Evolutionary conservation across 2,329 filamentous ascomycete species (phyloP).

Genomic region (Metarhizium sp.): DNA sequence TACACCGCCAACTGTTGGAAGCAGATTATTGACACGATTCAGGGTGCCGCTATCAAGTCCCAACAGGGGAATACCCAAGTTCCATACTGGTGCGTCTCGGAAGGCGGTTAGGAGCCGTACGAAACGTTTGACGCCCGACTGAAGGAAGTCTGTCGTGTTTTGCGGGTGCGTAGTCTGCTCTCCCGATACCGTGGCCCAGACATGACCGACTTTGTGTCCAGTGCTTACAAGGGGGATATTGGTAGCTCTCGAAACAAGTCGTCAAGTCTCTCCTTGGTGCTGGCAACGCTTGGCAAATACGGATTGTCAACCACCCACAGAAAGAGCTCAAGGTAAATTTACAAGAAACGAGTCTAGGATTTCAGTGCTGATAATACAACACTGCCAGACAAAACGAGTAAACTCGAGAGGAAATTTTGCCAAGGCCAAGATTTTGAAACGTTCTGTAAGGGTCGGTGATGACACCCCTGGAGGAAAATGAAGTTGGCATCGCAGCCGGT

Average conservation of each 20-base stretch:
- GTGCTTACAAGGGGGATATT: neutral
- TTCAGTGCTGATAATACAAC: neutral
- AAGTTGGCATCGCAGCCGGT: too few relatives aligned
- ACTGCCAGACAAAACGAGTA: neutral
- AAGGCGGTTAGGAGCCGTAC: constrained; percentile 20
- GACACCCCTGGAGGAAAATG: neutral
- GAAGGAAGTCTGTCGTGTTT: constrained; percentile 14
- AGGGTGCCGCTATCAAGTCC: constrained; percentile 14
- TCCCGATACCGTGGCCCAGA: neutral
- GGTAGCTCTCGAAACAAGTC: constrained; percentile 2
- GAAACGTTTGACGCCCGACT: constrained; percentile 14
- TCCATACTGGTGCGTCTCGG: constrained; percentile 16
- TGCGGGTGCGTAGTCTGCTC: constrained; percentile 8
- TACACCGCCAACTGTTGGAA: neutral
- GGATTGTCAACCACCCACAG: constrained; percentile 17
- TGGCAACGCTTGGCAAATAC: constrained; percentile 14
- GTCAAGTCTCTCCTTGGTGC: constrained; percentile 17
- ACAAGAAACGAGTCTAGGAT: neutral
- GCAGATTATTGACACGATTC: neutral
- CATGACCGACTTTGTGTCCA: neutral
- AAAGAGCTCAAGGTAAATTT: constrained; percentile 14
- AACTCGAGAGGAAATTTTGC: neutral
- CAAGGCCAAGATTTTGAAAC: neutral
- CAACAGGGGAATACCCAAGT: constrained; percentile 17
- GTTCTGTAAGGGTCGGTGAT: neutral